Base-by-base conservation (phyloP, 192 early-diverging fungal species). In the Phycomyces blakesleeanus region DNA sequence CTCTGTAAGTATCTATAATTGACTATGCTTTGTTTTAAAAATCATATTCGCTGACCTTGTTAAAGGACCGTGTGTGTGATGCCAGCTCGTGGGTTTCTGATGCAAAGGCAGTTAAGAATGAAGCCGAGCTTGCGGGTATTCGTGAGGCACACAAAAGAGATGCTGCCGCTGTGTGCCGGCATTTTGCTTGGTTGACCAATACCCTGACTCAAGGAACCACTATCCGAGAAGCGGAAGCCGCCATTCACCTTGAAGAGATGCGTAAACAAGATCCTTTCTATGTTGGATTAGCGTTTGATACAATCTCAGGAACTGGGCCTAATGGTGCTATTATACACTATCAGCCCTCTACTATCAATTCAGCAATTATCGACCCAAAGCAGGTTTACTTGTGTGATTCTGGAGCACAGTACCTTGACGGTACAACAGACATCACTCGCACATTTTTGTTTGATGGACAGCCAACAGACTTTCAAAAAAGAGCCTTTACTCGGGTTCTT, bases 281-380 rank as follows among this genome's bases (percentile, higher is more conserved):
- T 74, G 88, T 95, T 34, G 97, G 97, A 3, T 87, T 96, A 47
- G 92, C 91, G 58, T 99, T 99, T 66, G 90, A 89, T 67, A 99
- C 97, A 21, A 99, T 99, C 66, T 97, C 94, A 8, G 87, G 90
- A n/a, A 93, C 93, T 12, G 97, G 97, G 1, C 73, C 97, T n/a
- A 99, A 96, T 67, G 97, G 93, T 6, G 89, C 94, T 38, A 94
- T 99, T 73, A 97, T 99, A 69, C 97, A 99, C 74, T 99, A 99
- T 82, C 88, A 87, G 73, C 95, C 97, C 27, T 90, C 84, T 27
- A 81, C 80, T 14, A 93, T 93, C 57, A 87, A 87, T 97, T 68
- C 92, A 94, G 66, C 96, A 12, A 71, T 81, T n/a, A 88, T 99
- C 63, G 81, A 88, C 57, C 68, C 81, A 10, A 80, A 83, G 59